Conservation (phyloP, 371 early-diverging fungal species). For the Mortierella sp. region DNA sequence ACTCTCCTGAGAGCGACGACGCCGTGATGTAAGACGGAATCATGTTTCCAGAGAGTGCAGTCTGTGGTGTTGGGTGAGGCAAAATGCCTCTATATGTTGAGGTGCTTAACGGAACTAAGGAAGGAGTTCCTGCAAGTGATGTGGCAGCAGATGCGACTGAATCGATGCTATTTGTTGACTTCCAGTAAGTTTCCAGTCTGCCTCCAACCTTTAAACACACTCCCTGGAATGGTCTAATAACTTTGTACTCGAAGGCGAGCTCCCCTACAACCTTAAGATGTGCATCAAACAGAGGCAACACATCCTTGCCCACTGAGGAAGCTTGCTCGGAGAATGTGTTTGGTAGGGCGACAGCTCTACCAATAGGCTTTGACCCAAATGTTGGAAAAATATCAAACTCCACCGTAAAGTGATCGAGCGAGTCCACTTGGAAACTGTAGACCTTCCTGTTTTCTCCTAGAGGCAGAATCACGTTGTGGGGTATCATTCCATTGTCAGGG, state of each 20-base stretch:
- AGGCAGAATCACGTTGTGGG: slow-evolving; percentile 92
- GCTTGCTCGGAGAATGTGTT: slow-evolving; percentile 66
- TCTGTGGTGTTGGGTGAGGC: slow-evolving; percentile 34
- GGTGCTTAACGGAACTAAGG: slow-evolving; percentile 27
- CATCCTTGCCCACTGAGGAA: slow-evolving; percentile 57
- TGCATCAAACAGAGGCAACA: slow-evolving; percentile 86
- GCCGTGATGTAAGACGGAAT: slow-evolving; percentile 87
- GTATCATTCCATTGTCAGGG: slow-evolving; percentile 90
- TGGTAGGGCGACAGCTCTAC: slow-evolving; percentile 86
- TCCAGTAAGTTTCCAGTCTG: slow-evolving; percentile 97
- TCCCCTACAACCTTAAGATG: slow-evolving; percentile 93
- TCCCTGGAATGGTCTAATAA: slow-evolving; percentile 90
- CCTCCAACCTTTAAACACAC: slow-evolving; percentile 93
- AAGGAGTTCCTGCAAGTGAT: slow-evolving; percentile 22
- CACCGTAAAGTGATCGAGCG: slow-evolving; percentile 78
- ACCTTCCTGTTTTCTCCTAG: slow-evolving; percentile 83
- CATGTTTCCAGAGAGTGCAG: slow-evolving; percentile 52
- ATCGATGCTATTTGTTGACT: slow-evolving; percentile 81
- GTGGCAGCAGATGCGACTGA: slow-evolving; percentile 46
- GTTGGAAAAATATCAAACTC: slow-evolving; percentile 95
- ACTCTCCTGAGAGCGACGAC: slow-evolving; percentile 81
- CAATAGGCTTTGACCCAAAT: slow-evolving; percentile 95
- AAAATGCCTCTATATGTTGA: slow-evolving; percentile 36
- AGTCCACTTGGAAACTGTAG: slow-evolving; percentile 87
- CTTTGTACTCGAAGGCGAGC: slow-evolving; percentile 82